phyloP scores from a whole-genome alignment of 78 protist species.

The Speleostelium caveatum region DNA sequence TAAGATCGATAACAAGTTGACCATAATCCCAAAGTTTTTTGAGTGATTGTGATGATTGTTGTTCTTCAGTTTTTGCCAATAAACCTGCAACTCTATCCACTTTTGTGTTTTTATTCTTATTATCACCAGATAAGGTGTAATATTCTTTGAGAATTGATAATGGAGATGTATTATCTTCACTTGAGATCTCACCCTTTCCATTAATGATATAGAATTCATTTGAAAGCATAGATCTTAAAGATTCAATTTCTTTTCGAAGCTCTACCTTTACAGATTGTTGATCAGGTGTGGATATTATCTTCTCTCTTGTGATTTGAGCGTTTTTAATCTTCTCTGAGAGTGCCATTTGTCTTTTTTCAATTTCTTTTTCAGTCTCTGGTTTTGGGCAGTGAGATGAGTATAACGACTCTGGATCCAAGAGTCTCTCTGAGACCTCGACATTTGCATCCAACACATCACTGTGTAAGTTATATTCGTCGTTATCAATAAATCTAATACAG shows the following conservation, averaged over 20 bases:
- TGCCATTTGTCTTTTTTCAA: conserved; percentile 31
- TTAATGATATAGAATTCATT: conserved; percentile 45
- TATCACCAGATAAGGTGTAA: not conserved
- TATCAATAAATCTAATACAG: not conserved
- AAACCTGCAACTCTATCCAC: not conserved
- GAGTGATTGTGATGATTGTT: not conserved
- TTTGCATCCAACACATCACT: conserved; percentile 33
- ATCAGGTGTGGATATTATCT: not conserved
- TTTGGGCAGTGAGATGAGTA: not conserved
- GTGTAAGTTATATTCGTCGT: conserved; percentile 11
- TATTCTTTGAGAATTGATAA: conserved; percentile 21
- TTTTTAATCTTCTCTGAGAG: conserved; percentile 7
- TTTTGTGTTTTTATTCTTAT: no score
- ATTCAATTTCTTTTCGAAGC: conserved; percentile 30
- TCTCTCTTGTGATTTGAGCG: conserved; percentile 26
- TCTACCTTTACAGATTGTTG: not conserved
- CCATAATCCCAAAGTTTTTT: conserved; percentile 70
- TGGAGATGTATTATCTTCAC: conserved; percentile 23
- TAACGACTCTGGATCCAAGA: conserved; percentile 33
- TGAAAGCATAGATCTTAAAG: not conserved
- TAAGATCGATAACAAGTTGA: conserved; percentile 44
- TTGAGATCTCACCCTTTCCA: conserved; percentile 8
- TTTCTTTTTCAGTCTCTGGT: conserved; percentile 22
- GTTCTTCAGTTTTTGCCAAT: not conserved
- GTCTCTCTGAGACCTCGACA: conserved; percentile 35